Evolutionary conservation across 305 asterid genomes (phyloP).

Genomic region (Plantago rigida): DNA sequence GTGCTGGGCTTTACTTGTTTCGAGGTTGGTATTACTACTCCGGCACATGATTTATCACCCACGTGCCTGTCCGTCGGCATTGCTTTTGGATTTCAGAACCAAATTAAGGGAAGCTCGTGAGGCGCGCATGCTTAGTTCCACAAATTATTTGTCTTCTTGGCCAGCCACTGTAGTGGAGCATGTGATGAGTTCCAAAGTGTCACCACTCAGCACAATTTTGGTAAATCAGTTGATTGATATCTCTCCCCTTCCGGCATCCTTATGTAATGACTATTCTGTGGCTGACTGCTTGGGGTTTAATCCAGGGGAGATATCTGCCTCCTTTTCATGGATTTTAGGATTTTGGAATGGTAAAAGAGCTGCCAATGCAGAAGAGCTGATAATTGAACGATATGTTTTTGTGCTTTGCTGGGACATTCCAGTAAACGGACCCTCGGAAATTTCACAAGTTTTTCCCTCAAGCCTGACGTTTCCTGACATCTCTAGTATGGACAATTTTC

Average conservation of each 20-base stretch:
- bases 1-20: constrained; percentile 79
- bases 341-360: constrained; percentile 69
- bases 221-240: constrained; percentile 72
- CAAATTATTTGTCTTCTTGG: constrained; percentile 60
- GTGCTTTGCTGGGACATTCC: constrained; percentile 92
- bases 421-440: constrained; percentile 37
- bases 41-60: constrained; percentile 83
- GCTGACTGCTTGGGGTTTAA: constrained; percentile 47
- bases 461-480: constrained; percentile 39
- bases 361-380: constrained; percentile 58
- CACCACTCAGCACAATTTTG: constrained; percentile 39
- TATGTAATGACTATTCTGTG: constrained; percentile 38
- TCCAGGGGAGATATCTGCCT: constrained; percentile 49
- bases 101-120: constrained; percentile 63
- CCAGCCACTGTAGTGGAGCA: constrained; percentile 55
- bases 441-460: constrained; percentile 35
- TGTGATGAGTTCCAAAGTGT: constrained; percentile 37
- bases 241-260: constrained; percentile 63
- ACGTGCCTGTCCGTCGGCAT: constrained; percentile 60
- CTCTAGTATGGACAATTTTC: constrained; percentile 47
- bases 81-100: constrained; percentile 66
- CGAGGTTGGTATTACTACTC: constrained; percentile 76
- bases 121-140: constrained; percentile 32
- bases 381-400: constrained; percentile 77
- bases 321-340: constrained; percentile 51